phyloP scores from a whole-genome alignment of 225 moss, liverwort and hornwort species.

The Asterella californica region DNA sequence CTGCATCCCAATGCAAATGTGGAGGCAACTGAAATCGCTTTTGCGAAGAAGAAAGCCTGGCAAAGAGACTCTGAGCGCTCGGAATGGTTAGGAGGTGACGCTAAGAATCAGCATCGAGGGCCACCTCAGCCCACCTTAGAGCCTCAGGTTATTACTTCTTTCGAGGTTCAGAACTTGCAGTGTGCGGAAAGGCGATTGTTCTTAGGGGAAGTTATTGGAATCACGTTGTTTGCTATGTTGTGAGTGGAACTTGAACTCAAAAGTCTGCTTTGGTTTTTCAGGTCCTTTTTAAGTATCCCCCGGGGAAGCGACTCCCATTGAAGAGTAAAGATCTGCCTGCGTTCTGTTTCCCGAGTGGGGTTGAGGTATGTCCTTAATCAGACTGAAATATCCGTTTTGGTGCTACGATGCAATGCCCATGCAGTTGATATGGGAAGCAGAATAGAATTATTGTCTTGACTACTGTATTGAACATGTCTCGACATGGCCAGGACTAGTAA shows the following conservation, averaged over 20 bases:
- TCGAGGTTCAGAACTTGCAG: neutral
- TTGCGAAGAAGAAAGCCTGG: conserved; percentile 86
- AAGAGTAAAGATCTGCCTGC: conserved; percentile 91
- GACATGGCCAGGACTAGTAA: too few relatives aligned
- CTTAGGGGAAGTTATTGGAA: too few relatives aligned
- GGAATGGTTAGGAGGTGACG: conserved; percentile 55
- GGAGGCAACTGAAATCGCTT: conserved; percentile 78
- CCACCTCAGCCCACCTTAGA: conserved; percentile 62
- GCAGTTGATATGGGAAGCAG: too few relatives aligned
- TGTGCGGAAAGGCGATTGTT: too few relatives aligned
- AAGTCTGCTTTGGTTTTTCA: conserved; percentile 22
- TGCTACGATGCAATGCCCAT: too few relatives aligned
- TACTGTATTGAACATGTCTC: too few relatives aligned
- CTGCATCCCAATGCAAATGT: conserved; percentile 81
- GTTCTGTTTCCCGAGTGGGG: conserved; percentile 93
- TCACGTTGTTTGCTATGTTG: neutral
- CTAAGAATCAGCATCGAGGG: conserved; percentile 47
- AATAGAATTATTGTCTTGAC: too few relatives aligned
- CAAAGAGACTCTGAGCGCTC: conserved; percentile 78
- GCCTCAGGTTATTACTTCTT: conserved; percentile 63
- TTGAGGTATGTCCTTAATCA: conserved; percentile 54
- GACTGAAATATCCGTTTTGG: too few relatives aligned
- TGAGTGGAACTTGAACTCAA: neutral
- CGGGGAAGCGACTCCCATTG: conserved; percentile 81
- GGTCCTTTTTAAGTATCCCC: conserved; percentile 95